A percentile compares a stretch with the other conserved stretches of the same genome.
These are phyloP conservation scores for Ampelomyces quisqualis DNA, from an alignment of 2,329 filamentous ascomycete genomes.

Conservation along the genomic window DNA sequence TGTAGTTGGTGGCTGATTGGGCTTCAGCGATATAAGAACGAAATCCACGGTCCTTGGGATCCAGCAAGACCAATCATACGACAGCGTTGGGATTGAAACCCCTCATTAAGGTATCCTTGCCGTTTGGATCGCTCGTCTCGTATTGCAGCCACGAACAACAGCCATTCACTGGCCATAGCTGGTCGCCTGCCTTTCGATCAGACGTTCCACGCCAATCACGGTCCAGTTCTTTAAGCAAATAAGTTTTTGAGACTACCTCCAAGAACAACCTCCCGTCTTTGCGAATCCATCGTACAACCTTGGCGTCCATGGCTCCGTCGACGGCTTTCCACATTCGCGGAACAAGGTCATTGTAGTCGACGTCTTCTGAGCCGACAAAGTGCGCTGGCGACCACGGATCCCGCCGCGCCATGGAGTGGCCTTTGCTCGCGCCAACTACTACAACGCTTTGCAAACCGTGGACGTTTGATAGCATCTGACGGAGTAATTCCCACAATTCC, in stretches of 20 bases:
- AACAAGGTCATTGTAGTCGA: constrained; percentile 38
- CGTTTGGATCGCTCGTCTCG: constrained; percentile 24
- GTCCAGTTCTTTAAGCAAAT: constrained; percentile 22
- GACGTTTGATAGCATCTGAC: constrained; percentile 30
- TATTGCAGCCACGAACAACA: constrained; percentile 33
- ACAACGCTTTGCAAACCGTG: constrained; percentile 36
- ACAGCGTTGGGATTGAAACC: constrained; percentile 56
- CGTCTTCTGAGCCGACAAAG: constrained; percentile 41
- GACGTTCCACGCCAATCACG: constrained; percentile 16
- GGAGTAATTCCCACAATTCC: constrained; percentile 38
- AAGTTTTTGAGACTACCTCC: constrained; percentile 30
- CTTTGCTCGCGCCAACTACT: constrained; percentile 37
- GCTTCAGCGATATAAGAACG: constrained; percentile 97
- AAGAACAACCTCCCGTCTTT: constrained; percentile 29
- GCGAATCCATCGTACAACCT: constrained; percentile 37
- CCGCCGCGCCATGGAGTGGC: constrained; percentile 32
- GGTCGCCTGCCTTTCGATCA: constrained; percentile 14
- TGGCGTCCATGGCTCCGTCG: constrained; percentile 17
- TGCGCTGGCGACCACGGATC: constrained; percentile 41
- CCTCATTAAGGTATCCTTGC: constrained; percentile 16
- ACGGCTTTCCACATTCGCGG: constrained; percentile 37
- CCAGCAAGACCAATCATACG: constrained; percentile 86
- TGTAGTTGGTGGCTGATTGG: constrained; percentile 99
- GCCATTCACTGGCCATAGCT: constrained; percentile 37
- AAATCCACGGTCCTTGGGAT: constrained; percentile 97